Evolutionary conservation across 73 alveolate genomes (phyloP), one percentile per base, ranked within the genome.

Genomic region (Tetrahymena malaccensis): DNA sequence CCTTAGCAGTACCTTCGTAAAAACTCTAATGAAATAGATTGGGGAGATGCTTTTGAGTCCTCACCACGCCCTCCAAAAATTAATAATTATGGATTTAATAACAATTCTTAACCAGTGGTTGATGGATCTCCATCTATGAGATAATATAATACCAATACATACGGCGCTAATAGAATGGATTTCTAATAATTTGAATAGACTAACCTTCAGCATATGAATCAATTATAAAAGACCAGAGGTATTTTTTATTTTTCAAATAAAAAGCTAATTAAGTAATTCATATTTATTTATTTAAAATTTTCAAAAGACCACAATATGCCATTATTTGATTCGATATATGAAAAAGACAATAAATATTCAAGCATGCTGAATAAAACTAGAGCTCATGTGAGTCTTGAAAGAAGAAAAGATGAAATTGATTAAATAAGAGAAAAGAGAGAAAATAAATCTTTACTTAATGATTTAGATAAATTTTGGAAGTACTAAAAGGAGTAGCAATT

Each of bases 361-460:
- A 50, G 83, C 31, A 15, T 94, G 84, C 37, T 70, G 5, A 70
- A 31, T 33, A 27, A 70, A 8, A 9, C 22, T 27, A 70, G 43
- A 27, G 89, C 37, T 27, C 89, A 70, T 33, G 6, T 19, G 6
- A 70, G 89, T 70, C 21, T 70, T 1, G 89, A 70, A 25, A 70
- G 89, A 70, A 70, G 89, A 70, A 70, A 31, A 70, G 89, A 70
- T 19, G 89, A 95, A n/a, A 95, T 95, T 10, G 97, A 94, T 17
- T 40, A 89, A 35, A 95, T 95, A 9, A 38, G 85, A 43, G 44
- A 85, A 50, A 85, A 95, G 38, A 95, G 94, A 43, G 97, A 95
- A 27, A 94, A 95, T 55, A 94, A 95, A 57, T 34, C 70, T 15
- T 31, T 95, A 4, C 40, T 55, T 27, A 85, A 95, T 55, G 43